phyloP scores from a whole-genome alignment of 2,329 filamentous ascomycete genomes.

The Trematosphaeria pertusa region DNA sequence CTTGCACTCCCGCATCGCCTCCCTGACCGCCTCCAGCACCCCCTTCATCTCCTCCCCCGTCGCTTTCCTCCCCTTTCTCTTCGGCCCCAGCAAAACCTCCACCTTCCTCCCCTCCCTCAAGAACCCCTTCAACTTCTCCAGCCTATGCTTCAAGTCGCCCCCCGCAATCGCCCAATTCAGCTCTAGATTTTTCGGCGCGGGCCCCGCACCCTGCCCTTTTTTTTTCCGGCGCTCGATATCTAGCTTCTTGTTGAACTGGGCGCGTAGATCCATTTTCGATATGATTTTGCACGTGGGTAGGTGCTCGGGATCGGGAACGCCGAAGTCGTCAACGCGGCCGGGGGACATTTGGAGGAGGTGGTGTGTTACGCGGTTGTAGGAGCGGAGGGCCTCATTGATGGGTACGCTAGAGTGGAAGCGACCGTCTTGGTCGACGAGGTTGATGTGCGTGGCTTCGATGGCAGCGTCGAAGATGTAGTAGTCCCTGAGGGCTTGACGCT shows the following conservation, averaged over 20 bases:
- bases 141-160: constrained; percentile 72
- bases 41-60: constrained; percentile 63
- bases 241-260: constrained; percentile 56
- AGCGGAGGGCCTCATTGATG: constrained; percentile 49
- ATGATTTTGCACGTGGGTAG: constrained; percentile 75
- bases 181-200: constrained; percentile 76
- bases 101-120: constrained; percentile 77
- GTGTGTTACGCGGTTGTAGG: constrained; percentile 58
- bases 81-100: constrained; percentile 74
- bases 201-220: constrained; percentile 32
- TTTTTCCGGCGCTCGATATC: constrained; percentile 51
- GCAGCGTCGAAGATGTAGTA: constrained; percentile 56
- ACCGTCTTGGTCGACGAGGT: constrained; percentile 51
- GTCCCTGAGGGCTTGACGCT: constrained; percentile 47
- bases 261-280: constrained; percentile 60
- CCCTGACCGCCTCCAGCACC: constrained; percentile 61
- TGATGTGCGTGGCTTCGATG: constrained; percentile 55
- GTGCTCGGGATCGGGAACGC: constrained; percentile 49
- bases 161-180: constrained; percentile 84
- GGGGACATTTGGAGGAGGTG: constrained; percentile 59
- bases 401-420: constrained; percentile 42
- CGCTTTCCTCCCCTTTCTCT: constrained; percentile 67
- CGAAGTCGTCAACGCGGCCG: constrained; percentile 28
- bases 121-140: constrained; percentile 66
- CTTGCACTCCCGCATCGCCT: constrained; percentile 50